Percentiles rank a stretch among this genome's conserved stretches.
phyloP scores from a whole-genome alignment of 306 rosid species.

The Aeschynomene evenia region DNA sequence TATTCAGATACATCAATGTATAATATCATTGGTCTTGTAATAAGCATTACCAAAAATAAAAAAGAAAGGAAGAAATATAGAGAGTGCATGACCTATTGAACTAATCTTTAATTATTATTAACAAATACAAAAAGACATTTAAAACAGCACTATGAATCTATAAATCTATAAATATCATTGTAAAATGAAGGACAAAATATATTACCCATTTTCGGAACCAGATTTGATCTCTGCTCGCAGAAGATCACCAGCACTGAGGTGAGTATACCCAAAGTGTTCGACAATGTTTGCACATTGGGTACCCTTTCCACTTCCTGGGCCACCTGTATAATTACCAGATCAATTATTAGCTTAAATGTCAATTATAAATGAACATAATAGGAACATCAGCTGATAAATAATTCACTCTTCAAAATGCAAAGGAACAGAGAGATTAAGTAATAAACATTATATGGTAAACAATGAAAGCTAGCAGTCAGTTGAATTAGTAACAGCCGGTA shows the following conservation, averaged over 20 bases:
- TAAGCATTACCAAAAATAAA: background rate
- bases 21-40: background rate
- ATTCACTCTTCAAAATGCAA: background rate
- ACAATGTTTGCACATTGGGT: constrained; percentile 91
- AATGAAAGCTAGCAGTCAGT: background rate
- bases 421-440: background rate
- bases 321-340: constrained; percentile 57
- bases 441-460: background rate
- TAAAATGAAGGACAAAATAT: constrained; percentile 17
- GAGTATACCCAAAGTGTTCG: constrained; percentile 71
- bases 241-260: constrained; percentile 99
- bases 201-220: constrained; percentile 98
- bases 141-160: background rate
- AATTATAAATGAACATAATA: background rate
- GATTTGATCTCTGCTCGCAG: constrained; percentile 93
- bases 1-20: background rate
- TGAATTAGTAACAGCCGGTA: no score
- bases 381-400: background rate
- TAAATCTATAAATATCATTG: constrained; percentile 4
- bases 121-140: background rate
- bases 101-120: background rate
- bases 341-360: constrained; percentile 21
- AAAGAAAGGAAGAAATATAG: background rate
- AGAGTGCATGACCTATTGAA: background rate
- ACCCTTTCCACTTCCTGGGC: constrained; percentile 99